Evolutionary conservation across 1,284 basidiomycete genomes (phyloP), one percentile per base, ranked within the genome.

Genomic region (Phellinidium pouzarii): DNA sequence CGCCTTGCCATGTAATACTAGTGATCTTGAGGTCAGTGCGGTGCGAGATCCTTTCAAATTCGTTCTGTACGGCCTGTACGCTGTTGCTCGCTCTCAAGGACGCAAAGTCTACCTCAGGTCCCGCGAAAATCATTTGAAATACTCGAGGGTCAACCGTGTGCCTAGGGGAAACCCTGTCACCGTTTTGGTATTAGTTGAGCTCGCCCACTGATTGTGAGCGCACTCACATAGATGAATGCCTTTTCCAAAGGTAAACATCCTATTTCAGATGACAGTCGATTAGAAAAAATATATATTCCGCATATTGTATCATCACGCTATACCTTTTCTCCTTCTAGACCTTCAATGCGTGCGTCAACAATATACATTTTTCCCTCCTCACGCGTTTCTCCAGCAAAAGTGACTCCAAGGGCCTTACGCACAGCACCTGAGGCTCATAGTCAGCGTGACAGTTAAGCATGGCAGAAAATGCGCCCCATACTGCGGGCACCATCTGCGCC

Each of bases 331-430:
- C 61, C 56, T 40, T 64, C 61, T 6, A 72, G 17, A 3, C 67
- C 67, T 41, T 69, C 61, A 0, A 66, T 55, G 31, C 61, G 61
- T n/a, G 77, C 65, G 57, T 78, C 76, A 1, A 74, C 77, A 3
- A 71, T 61, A 2, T 74, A 58, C 9, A 68, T 59, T 11, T 60
- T 48, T 1, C 17, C 31, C 12, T 42, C 59, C 14, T 71, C 60
- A 31, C 60, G 62, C 0, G 69, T 71, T 53, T 79, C 72, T 0
- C 77, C 78, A 1, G 72, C 50, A 54, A 79, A 78, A 0, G 65
- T 56, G 27, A 78, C 55, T 0, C 70, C 71, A 11, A 76, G 66
- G 20, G 65, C 63, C 53, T 77, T 76, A 26, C 68, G 54, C 29
- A 60, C 56, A 17, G 60, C 50, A 34, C 67, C 67, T 67, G 12